Evolutionary conservation across 768 basidiomycete species (phyloP).

Genomic region (Cyathus striatus): DNA sequence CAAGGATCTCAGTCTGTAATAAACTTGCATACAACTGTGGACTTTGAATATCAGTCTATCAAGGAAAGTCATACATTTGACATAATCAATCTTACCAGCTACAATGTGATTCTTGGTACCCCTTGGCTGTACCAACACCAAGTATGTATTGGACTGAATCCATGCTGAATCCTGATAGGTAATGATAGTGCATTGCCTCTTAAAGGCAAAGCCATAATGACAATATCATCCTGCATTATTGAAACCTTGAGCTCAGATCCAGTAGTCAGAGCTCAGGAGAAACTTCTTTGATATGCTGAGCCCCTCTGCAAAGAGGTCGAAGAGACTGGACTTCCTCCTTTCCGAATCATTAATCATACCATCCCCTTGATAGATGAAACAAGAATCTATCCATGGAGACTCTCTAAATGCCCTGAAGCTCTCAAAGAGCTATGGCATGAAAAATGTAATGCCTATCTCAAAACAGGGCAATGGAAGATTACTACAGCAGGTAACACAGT

Average conservation of each 20-base stretch:
- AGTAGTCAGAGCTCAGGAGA: conserved; percentile 9
- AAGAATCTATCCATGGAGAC: conserved; percentile 24
- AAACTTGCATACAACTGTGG: conserved; percentile 15
- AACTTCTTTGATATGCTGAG: conserved; percentile 15
- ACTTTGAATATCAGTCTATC: conserved; percentile 29
- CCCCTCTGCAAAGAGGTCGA: conserved; percentile 13
- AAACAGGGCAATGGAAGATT: conserved; percentile 22
- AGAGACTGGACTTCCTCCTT: conserved; percentile 22
- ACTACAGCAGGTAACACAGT: conserved; percentile 24
- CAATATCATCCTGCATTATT: conserved; percentile 9
- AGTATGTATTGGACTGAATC: conserved; percentile 20
- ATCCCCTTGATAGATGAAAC: conserved; percentile 33
- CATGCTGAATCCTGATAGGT: conserved; percentile 18
- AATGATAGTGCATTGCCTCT: conserved; percentile 11
- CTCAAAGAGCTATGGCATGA: conserved; percentile 21
- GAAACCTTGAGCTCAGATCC: conserved; percentile 8
- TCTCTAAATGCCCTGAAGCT: conserved; percentile 31
- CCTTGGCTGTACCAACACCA: conserved; percentile 31
- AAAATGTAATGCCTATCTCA: conserved; percentile 21
- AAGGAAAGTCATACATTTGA: conserved; percentile 23
- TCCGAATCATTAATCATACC: conserved; percentile 27
- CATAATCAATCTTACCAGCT: conserved; percentile 32
- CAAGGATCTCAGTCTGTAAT: conserved; percentile 35
- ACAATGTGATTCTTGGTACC: conserved; percentile 35
- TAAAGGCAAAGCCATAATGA: conserved; percentile 5